A percentile compares a stretch with the other conserved stretches of the same genome.
These are phyloP conservation scores for Orbilia brochopaga DNA, from an alignment of 2,329 filamentous ascomycete genomes.

Conservation along the genomic window DNA sequence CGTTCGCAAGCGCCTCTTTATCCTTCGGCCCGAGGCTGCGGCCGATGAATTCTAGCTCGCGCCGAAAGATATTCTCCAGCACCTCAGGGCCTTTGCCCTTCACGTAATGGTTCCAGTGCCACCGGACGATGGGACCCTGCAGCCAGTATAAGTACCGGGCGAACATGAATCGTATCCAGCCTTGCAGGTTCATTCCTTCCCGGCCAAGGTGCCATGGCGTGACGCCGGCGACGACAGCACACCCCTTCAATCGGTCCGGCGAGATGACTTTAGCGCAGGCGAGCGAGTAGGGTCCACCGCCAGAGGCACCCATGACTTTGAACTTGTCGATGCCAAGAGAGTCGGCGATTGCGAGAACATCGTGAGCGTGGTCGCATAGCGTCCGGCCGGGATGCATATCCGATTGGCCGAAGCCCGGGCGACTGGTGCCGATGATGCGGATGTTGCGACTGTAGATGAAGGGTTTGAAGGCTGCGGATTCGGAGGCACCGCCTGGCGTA, in stretches of 20 bases:
- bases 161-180: constrained; percentile 54
- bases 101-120: constrained; percentile 37
- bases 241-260: constrained; percentile 56
- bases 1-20: constrained; percentile 16
- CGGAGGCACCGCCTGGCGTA: constrained; percentile 59
- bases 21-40: constrained; percentile 26
- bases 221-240: constrained; percentile 58
- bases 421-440: constrained; percentile 59
- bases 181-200: constrained; percentile 49
- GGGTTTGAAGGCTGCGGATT: constrained; percentile 55
- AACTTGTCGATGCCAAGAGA: constrained; percentile 30
- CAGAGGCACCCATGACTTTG: constrained; percentile 36
- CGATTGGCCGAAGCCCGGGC: constrained; percentile 60
- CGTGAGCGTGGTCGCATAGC: constrained; percentile 32
- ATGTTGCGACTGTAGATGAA: constrained; percentile 55
- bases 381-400: constrained; percentile 55
- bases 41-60: constrained; percentile 22
- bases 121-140: constrained; percentile 50
- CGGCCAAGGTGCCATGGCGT: constrained; percentile 57
- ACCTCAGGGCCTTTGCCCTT: constrained; percentile 53
- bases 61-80: constrained; percentile 50
- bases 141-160: constrained; percentile 49
- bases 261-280: constrained; percentile 41
- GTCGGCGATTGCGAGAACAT: constrained; percentile 38
- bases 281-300: constrained; percentile 42